Percentiles rank a stretch among this genome's conserved stretches.
Evolutionary conservation across 2,329 filamentous ascomycete genomes (phyloP).

Genomic region (Xylariaceae sp.): DNA sequence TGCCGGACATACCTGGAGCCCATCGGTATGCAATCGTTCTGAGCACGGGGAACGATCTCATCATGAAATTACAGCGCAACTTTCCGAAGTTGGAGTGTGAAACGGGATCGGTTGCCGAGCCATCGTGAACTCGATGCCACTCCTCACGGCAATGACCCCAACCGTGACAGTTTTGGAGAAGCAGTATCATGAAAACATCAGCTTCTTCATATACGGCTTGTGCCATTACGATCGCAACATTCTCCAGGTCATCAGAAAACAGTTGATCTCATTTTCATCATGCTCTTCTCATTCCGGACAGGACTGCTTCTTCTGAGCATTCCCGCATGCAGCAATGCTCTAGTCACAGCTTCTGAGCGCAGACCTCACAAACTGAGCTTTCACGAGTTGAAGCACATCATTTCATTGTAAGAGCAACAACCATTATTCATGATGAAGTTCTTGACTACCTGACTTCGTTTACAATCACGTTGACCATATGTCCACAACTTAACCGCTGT

Average conservation of each 20-base stretch:
- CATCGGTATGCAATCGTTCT: not conserved
- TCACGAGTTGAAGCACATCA: conserved; percentile 8
- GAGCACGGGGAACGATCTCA: no score
- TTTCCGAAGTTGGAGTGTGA: conserved; percentile 5
- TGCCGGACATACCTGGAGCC: no score
- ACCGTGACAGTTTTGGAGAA: not conserved
- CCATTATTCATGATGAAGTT: not conserved
- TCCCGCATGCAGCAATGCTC: not conserved
- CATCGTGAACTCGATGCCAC: not conserved
- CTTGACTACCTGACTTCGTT: no score
- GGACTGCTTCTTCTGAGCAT: conserved; percentile 2
- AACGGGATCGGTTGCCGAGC: conserved; percentile 6
- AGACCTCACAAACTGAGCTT: no score
- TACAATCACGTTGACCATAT: not conserved
- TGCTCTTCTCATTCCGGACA: not conserved
- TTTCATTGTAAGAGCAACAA: conserved; percentile 9
- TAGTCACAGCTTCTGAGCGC: not conserved
- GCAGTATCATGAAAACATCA: no score
- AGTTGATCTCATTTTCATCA: not conserved
- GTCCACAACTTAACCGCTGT: not conserved
- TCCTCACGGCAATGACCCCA: not conserved
- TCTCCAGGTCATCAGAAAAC: not conserved
- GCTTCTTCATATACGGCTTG: no score
- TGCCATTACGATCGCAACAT: no score
- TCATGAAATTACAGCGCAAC: no score